phyloP scores from a whole-genome alignment of 306 rosid species.

The Neltuma alba region DNA sequence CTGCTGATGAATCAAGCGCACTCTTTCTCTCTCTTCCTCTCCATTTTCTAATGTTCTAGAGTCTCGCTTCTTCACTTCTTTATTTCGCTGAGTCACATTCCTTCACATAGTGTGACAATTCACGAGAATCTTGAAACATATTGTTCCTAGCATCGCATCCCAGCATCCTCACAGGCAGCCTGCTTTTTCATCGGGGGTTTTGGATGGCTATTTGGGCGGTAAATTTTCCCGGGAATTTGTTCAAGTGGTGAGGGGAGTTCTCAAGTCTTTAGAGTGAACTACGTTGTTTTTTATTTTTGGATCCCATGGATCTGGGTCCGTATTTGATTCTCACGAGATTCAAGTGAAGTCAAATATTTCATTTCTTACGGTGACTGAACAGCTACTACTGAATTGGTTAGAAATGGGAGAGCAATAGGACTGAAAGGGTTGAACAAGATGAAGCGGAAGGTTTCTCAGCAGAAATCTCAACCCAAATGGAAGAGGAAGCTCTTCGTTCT shows the following conservation, averaged over 20 bases:
- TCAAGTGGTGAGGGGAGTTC: slow-evolving; percentile 16
- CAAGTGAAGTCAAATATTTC: slow-evolving; percentile 34
- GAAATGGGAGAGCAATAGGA: slow-evolving; percentile 49
- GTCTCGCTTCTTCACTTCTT: slow-evolving; percentile 22
- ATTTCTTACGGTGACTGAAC: slow-evolving; percentile 35
- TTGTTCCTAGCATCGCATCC: slow-evolving; percentile 33
- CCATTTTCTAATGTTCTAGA: slow-evolving; percentile 5
- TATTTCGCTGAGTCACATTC: slow-evolving; percentile 33
- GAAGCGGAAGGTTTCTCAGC: slow-evolving; percentile 82
- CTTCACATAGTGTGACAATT: slow-evolving; percentile 9
- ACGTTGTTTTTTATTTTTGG: slow-evolving; percentile 18
- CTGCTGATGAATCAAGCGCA: not conserved
- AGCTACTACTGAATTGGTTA: slow-evolving; percentile 19
- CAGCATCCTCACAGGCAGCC: slow-evolving; percentile 20
- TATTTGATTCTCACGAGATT: slow-evolving; percentile 36
- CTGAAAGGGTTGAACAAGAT: slow-evolving; percentile 46
- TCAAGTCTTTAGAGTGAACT: not conserved
- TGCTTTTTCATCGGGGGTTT: slow-evolving; percentile 33
- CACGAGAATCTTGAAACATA: slow-evolving; percentile 43
- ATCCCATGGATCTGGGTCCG: slow-evolving; percentile 58
- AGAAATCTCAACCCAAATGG: slow-evolving; percentile 70
- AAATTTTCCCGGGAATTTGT: slow-evolving; percentile 29
- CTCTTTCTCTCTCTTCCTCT: slow-evolving; percentile 14
- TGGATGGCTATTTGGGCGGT: slow-evolving; percentile 5
- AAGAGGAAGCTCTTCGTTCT: slow-evolving; percentile 61